Evolutionary conservation across 805 yeast genomes (phyloP), one percentile per base, ranked within the genome.

Genomic region (Wickerhamomyces queroliae): DNA sequence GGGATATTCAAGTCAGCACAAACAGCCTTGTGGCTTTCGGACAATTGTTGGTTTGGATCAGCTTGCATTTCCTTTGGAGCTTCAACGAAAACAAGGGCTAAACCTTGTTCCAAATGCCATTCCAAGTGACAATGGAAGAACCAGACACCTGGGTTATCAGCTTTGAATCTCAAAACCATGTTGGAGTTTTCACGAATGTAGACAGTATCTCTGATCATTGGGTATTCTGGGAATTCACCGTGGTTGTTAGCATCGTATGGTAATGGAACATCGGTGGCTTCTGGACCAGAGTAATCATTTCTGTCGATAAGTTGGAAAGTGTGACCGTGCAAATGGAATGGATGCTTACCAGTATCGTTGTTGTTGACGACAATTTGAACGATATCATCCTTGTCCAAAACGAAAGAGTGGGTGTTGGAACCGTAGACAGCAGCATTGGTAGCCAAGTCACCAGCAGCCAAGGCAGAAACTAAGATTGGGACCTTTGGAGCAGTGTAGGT

Each of bases 91-190:
- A 72, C 69, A 40, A 89, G 53, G 11, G 95, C 95, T 53, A 91
- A 74, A 56, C 99, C 99, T 70, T 93, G 98, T 56, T 80, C 74
- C 71, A 91, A 75, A 69, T 93, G 99, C 99, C 99, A 91, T 62
- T 93, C 98, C 56, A 93, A 84, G 62, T 91, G 99, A 66, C 99
- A 91, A 69, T 91, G 99, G 95, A 93, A 93, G 63, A 81, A 77
- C 99, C 98, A 91, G 33, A 90, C 90, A 69, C 99, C 99, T 24
- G 98, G 99, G 63, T 93, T 93, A 60, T 84, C 81, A 39, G 98
- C 95, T 56, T 75, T 77, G 72, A 89, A 91, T 59, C 98, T 77
- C 46, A 91, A 57, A 24, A 87, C 90, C 55, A 89, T 74, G 67
- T 86, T 81, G 2, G 96, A 89, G 58, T 85, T 85, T 21, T 95